A percentile compares a stretch with the other conserved stretches of the same genome.
Conservation (phyloP, 176 grass and related monocot genomes). For the Chloris gayana region DNA sequence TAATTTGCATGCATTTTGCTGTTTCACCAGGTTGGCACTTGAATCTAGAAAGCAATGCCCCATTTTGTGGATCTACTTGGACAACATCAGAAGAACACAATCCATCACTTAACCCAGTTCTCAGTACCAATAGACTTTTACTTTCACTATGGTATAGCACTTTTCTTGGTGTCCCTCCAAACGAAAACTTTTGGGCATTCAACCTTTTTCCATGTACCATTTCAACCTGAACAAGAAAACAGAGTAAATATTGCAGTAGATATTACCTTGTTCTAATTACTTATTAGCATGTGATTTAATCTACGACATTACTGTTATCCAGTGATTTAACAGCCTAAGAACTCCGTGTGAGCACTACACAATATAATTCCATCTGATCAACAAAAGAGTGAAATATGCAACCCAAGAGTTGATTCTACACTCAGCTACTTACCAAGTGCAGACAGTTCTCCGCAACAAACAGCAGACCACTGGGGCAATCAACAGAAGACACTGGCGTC, state of each 20-base stretch:
- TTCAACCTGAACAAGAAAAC: slow-evolving; percentile 75
- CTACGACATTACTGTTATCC: not conserved
- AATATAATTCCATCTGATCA: not conserved
- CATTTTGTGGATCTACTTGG: slow-evolving; percentile 84
- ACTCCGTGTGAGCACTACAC: not conserved
- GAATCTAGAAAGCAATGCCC: slow-evolving; percentile 81
- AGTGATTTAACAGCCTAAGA: not conserved
- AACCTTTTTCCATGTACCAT: slow-evolving; percentile 92
- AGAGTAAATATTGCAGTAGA: not conserved
- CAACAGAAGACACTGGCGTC: slow-evolving; percentile 75
- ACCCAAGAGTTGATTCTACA: not conserved
- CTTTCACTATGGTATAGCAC: slow-evolving; percentile 89
- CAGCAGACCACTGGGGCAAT: slow-evolving; percentile 86
- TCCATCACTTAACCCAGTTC: slow-evolving; percentile 68
- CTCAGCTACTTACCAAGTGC: slow-evolving; percentile 72
- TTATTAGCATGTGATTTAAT: not conserved
- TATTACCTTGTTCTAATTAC: not conserved
- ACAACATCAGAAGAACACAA: slow-evolving; percentile 88
- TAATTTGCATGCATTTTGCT: slow-evolving; percentile 95
- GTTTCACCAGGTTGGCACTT: slow-evolving; percentile 91
- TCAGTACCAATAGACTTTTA: slow-evolving; percentile 80
- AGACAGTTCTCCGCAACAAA: slow-evolving; percentile 97
- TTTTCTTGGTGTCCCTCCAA: slow-evolving; percentile 92
- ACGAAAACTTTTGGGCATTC: slow-evolving; percentile 87
- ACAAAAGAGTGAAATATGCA: not conserved